phyloP scores from a whole-genome alignment of 2,329 filamentous ascomycete genomes.

The Chrysoporthe deuterocubensis region DNA sequence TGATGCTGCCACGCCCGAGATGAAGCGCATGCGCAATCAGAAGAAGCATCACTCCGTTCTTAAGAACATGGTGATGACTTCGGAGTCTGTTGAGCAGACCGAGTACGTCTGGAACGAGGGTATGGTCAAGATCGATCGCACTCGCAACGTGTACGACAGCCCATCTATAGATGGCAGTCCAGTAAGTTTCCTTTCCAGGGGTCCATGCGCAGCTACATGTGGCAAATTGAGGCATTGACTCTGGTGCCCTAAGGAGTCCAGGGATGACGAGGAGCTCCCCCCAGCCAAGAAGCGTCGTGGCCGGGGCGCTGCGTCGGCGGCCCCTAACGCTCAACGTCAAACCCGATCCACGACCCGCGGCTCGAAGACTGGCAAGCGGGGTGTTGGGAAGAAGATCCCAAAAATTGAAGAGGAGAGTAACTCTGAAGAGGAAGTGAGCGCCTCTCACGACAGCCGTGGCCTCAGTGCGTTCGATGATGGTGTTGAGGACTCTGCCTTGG shows the following conservation, averaged over 20 bases:
- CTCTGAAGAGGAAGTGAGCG: constrained; percentile 22
- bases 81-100: constrained; percentile 63
- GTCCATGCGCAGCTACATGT: background rate
- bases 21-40: constrained; percentile 77
- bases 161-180: constrained; percentile 57
- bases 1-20: constrained; percentile 74
- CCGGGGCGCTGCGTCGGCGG: constrained; percentile 19
- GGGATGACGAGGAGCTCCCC: constrained; percentile 31
- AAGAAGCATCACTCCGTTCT: constrained; percentile 76
- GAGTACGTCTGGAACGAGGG: constrained; percentile 66
- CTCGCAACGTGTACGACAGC: constrained; percentile 63
- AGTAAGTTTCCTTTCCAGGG: constrained; percentile 42
- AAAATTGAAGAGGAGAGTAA: constrained; percentile 19
- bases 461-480: constrained; percentile 9
- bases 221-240: background rate
- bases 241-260: constrained; percentile 22
- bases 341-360: constrained; percentile 22
- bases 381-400: constrained; percentile 2
- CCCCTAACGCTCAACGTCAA: constrained; percentile 27
- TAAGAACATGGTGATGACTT: constrained; percentile 66
- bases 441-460: background rate
- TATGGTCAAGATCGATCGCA: constrained; percentile 51
- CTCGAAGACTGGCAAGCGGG: constrained; percentile 12
- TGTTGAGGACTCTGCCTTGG: background rate
- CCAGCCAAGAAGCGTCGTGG: constrained; percentile 39